Evolutionary conservation across 169 alveolate genomes (phyloP).

Genomic region (Toxoplasma gondii): DNA sequence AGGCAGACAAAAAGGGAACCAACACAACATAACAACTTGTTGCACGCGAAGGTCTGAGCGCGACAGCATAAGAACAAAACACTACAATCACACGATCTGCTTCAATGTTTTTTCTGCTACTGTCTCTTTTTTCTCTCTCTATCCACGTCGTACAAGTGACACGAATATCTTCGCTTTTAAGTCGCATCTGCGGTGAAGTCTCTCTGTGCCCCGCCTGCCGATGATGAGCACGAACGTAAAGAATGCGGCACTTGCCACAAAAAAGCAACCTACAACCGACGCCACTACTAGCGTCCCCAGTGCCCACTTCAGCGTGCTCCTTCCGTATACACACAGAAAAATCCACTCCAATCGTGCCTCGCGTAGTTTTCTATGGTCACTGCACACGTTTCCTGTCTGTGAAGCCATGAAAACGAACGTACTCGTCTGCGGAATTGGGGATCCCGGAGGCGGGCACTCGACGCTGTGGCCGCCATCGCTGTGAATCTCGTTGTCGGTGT

Average conservation of each 20-base stretch:
- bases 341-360: no score
- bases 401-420: not conserved
- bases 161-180: no score
- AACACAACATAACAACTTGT: not conserved
- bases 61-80: not conserved
- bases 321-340: no score
- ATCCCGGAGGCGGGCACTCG: not conserved
- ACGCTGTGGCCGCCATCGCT: not conserved
- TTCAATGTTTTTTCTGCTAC: not conserved
- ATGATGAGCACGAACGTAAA: no score
- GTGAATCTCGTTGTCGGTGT: conserved; percentile 18
- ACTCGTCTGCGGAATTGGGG: not conserved
- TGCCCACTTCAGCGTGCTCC: no score
- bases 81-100: not conserved
- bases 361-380: no score
- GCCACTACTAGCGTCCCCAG: no score
- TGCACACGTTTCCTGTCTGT: not conserved
- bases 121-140: not conserved
- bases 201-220: no score
- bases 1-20: not conserved
- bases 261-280: no score
- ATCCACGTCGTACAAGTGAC: no score
- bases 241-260: no score
- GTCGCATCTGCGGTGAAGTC: no score
- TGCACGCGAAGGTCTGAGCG: not conserved